A percentile compares a stretch with the other conserved stretches of the same genome.
These are phyloP conservation scores for Melampsora larici-populina DNA, from an alignment of 1,284 basidiomycete species.

Conservation along the genomic window DNA sequence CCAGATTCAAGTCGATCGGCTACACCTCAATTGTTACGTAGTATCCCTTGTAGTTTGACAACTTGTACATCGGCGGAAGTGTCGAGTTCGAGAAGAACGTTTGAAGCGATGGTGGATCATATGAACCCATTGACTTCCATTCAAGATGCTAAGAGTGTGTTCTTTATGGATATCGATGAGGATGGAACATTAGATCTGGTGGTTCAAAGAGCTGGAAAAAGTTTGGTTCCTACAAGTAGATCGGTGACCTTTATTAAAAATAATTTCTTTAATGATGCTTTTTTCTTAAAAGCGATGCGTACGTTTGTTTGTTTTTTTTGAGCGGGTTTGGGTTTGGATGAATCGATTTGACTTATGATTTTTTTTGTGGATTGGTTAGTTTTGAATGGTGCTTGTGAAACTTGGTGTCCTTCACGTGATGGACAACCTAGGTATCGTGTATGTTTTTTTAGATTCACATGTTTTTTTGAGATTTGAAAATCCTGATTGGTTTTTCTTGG, in stretches of 20 bases:
- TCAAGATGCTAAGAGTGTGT: constrained; percentile 72
- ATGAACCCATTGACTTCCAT: constrained; percentile 67
- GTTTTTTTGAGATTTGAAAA: not conserved
- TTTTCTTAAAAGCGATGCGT: constrained; percentile 96
- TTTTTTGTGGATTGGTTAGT: constrained; percentile 58
- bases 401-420: constrained; percentile 66
- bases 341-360: not conserved
- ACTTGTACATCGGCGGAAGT: constrained; percentile 46
- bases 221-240: constrained; percentile 52
- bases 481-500: constrained; percentile 6
- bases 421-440: constrained; percentile 69
- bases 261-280: constrained; percentile 97
- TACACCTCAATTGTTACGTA: constrained; percentile 69
- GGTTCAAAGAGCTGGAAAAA: constrained; percentile 73
- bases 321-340: constrained; percentile 36
- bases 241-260: constrained; percentile 81
- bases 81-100: constrained; percentile 61
- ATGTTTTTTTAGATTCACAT: constrained; percentile 50
- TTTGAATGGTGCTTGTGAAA: constrained; percentile 85
- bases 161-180: constrained; percentile 90
- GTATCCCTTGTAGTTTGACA: constrained; percentile 65
- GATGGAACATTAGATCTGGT: constrained; percentile 88
- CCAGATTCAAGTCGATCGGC: constrained; percentile 51
- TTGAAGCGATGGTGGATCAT: constrained; percentile 60
- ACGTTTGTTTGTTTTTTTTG: constrained; percentile 50